These are phyloP conservation scores for Heracleum sosnowskyi DNA, from an alignment of 129 eudicot genomes.

Conservation along the genomic window DNA sequence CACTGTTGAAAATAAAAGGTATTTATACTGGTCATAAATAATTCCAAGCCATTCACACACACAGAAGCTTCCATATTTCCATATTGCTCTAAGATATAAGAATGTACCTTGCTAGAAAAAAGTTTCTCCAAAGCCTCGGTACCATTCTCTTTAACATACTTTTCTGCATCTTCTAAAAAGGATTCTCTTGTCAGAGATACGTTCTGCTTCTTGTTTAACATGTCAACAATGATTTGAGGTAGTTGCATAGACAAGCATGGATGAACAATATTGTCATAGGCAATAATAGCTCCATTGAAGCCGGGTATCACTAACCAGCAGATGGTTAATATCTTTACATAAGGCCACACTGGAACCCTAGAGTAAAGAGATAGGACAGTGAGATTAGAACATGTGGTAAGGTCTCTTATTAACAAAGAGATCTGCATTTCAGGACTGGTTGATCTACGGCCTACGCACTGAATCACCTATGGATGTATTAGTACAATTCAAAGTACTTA, in stretches of 20 bases:
- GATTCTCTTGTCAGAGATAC: background rate
- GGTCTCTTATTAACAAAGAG: background rate
- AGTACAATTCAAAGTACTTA: background rate
- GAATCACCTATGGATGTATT: background rate
- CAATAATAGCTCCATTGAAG: conserved; percentile 22
- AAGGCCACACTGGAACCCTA: conserved; percentile 33
- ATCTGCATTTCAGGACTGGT: background rate
- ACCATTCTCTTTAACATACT: conserved; percentile 23
- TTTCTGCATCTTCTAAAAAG: conserved; percentile 18
- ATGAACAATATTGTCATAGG: conserved; percentile 18
- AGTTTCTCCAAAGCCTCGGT: conserved; percentile 28
- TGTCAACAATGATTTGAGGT: background rate
- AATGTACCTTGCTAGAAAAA: conserved; percentile 20
- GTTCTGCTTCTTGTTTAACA: conserved; percentile 10
- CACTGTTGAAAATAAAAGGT: background rate
- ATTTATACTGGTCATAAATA: background rate
- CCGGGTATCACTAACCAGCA: conserved; percentile 31
- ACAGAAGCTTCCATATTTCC: background rate
- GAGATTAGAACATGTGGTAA: background rate
- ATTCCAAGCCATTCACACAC: background rate
- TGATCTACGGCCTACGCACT: background rate
- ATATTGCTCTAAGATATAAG: background rate
- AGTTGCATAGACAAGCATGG: conserved; percentile 15
- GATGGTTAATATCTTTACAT: conserved; percentile 11
- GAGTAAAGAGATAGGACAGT: background rate